These are phyloP conservation scores for Leccinellum luteum DNA, from an alignment of 768 basidiomycete species.

Conservation along the genomic window DNA sequence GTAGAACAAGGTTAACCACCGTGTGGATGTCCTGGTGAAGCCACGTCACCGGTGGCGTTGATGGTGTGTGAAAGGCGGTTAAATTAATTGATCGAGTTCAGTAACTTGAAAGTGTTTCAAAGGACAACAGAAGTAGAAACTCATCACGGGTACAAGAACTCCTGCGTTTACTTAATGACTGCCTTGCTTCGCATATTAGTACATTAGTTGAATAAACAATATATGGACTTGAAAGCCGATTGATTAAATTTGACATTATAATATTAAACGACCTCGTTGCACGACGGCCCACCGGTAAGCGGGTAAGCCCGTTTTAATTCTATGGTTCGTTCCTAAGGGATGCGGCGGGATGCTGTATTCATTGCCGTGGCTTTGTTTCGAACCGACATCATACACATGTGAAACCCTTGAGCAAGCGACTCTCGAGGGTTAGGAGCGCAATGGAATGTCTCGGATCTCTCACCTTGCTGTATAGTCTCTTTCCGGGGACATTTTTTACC, in stretches of 20 bases:
- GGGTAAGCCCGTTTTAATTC: not conserved
- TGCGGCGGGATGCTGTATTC: conserved; percentile 19
- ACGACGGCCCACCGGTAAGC: not conserved
- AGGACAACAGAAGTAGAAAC: not conserved
- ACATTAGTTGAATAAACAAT: not conserved
- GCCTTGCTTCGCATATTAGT: not conserved
- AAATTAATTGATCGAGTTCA: conserved; percentile 1
- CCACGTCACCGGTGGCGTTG: conserved; percentile 7
- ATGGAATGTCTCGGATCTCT: not conserved
- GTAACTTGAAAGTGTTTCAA: not conserved
- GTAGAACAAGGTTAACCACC: not conserved
- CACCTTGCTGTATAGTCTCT: not conserved
- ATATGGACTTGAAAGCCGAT: not conserved
- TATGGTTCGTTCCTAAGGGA: conserved; percentile 1
- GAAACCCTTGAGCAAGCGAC: not conserved
- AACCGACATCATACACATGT: not conserved
- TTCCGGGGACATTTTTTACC: conserved; percentile 6
- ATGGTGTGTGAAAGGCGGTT: conserved; percentile 1
- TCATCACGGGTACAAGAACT: not conserved
- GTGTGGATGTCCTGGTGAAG: not conserved
- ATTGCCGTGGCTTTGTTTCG: conserved; percentile 1
- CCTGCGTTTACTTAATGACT: not conserved
- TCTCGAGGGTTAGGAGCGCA: not conserved
- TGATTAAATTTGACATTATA: not conserved
- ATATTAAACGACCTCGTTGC: conserved; percentile 15